Evolutionary conservation across 305 asterid genomes (phyloP).

Genomic region (Fraxinus xanthoxyloides): DNA sequence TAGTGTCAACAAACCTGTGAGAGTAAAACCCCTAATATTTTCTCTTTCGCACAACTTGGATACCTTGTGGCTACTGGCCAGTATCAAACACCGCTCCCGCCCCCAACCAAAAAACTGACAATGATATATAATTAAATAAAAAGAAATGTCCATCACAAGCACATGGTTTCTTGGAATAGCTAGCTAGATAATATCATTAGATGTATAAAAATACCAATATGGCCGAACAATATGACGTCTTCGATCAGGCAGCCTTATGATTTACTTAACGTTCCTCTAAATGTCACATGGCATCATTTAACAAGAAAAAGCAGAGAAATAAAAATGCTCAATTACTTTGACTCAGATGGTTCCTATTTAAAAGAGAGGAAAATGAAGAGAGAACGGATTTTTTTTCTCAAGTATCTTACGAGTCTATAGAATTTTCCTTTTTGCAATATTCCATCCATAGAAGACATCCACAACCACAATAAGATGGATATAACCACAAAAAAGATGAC

Average conservation of each 20-base stretch:
- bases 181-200: not conserved
- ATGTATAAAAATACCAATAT: not conserved
- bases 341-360: not conserved
- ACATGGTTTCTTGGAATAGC: not conserved
- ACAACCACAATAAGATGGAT: not conserved
- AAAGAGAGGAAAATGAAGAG: not conserved
- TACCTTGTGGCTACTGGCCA: not conserved
- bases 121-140: not conserved
- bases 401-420: not conserved
- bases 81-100: not conserved
- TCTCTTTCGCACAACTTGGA: not conserved
- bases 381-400: not conserved
- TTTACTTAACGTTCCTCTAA: not conserved
- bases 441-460: not conserved
- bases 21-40: not conserved
- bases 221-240: not conserved
- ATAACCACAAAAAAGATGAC: not conserved
- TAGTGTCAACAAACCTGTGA: not conserved
- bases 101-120: not conserved
- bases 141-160: not conserved
- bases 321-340: not conserved
- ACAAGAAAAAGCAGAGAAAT: not conserved
- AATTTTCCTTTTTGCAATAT: not conserved
- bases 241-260: not conserved
- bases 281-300: not conserved